Conservation (phyloP, 139 green algal species). For the Chlamydomonas sphaeroides region DNA sequence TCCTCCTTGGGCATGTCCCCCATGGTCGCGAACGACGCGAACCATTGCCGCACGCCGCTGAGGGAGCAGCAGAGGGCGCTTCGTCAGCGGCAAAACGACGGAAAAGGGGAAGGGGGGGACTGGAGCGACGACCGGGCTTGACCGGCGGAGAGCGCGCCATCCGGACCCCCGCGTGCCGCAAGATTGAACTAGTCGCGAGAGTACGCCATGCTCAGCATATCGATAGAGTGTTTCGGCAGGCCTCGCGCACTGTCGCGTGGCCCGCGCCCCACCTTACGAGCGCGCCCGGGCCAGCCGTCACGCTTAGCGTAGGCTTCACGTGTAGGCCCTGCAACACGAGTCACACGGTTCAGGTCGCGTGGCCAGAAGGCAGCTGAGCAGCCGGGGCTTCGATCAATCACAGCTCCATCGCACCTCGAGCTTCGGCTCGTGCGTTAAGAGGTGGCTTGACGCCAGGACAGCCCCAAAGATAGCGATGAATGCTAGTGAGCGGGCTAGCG, state of each 20-base stretch:
- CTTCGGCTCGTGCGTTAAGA: constrained; percentile 17
- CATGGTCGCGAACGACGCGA: constrained; percentile 42
- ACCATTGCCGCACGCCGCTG: constrained; percentile 41
- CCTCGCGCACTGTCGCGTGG: too few species aligned
- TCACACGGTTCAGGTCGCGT: not conserved
- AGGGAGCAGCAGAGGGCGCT: too few species aligned
- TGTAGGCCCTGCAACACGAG: too few species aligned
- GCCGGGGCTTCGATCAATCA: not conserved
- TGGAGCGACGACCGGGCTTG: not conserved
- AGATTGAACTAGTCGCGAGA: not conserved
- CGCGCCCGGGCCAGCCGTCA: not conserved
- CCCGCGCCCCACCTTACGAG: too few species aligned
- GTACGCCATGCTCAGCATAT: not conserved
- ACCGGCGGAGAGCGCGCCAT: not conserved
- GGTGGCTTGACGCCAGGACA: constrained; percentile 4
- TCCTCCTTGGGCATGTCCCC: constrained; percentile 46
- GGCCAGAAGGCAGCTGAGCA: too few species aligned
- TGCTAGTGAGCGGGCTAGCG: not conserved
- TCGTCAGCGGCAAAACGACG: not conserved
- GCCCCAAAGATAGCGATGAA: not conserved
- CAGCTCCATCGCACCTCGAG: not conserved
- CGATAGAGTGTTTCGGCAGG: too few species aligned
- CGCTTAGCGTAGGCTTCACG: not conserved
- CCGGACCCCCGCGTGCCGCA: not conserved
- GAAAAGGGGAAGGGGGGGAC: not conserved